These are phyloP conservation scores for Boehmeria nivea DNA, from an alignment of 306 rosid species.

Conservation along the genomic window DNA sequence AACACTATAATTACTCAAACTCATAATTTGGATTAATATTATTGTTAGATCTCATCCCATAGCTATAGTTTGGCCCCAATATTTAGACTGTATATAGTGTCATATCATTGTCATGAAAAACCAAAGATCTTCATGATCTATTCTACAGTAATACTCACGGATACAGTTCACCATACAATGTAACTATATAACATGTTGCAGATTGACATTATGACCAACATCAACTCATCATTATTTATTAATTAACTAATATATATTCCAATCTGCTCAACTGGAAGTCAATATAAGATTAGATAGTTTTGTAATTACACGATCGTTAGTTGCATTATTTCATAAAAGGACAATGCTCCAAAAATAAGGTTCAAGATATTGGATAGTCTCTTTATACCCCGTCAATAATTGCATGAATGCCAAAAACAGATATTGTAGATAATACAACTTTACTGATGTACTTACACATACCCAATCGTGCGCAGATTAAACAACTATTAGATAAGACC, in stretches of 20 bases:
- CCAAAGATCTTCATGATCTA: neutral
- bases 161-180: conserved; percentile 5
- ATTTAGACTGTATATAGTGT: neutral
- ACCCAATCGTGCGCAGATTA: too few relatives aligned
- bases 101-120: neutral
- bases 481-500: too few relatives aligned
- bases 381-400: too few relatives aligned
- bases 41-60: neutral
- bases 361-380: too few relatives aligned
- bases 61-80: too few relatives aligned
- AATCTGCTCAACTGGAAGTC: conserved; percentile 1
- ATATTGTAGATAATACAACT: too few relatives aligned
- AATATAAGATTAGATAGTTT: neutral
- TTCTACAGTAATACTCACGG: conserved; percentile 7
- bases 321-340: too few relatives aligned
- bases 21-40: neutral
- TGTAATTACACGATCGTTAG: neutral
- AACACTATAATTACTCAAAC: neutral
- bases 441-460: too few relatives aligned
- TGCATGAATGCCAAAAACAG: too few relatives aligned
- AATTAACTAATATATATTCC: conserved; percentile 4
- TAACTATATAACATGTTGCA: neutral
- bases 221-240: conserved; percentile 1
- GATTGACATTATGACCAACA: neutral
- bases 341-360: too few relatives aligned